Evolutionary conservation across 257 asterid genomes (phyloP).

Genomic region (Jasminum sambac): DNA sequence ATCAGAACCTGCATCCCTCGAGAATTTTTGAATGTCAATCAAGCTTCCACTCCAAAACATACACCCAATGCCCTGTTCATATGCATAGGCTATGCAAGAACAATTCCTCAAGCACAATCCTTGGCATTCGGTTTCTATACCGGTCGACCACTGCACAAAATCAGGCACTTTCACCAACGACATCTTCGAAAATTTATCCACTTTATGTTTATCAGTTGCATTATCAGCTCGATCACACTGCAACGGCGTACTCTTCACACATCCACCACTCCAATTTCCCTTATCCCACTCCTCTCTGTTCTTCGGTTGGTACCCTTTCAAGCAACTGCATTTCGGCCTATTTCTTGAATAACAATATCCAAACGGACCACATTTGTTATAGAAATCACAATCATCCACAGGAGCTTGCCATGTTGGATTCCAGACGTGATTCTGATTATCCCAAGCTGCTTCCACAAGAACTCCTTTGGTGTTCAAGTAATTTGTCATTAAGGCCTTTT

Average conservation of each 20-base stretch:
- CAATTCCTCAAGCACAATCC: conserved; percentile 38
- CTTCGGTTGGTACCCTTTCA: conserved; percentile 32
- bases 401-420: conserved; percentile 12
- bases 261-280: conserved; percentile 42
- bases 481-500: neutral
- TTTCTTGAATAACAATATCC: conserved; percentile 26
- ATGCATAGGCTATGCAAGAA: conserved; percentile 42
- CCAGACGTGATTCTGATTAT: conserved; percentile 12
- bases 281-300: conserved; percentile 27
- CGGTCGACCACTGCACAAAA: conserved; percentile 26
- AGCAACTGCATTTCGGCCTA: conserved; percentile 31
- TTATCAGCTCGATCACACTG: conserved; percentile 32
- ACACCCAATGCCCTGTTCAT: conserved; percentile 38
- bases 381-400: conserved; percentile 25
- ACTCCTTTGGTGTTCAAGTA: conserved; percentile 18
- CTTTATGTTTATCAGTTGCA: conserved; percentile 25
- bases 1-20: conserved; percentile 33
- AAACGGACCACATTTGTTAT: conserved; percentile 33
- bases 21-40: conserved; percentile 33
- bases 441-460: conserved; percentile 11
- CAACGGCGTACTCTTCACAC: conserved; percentile 30
- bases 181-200: conserved; percentile 40
- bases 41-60: conserved; percentile 35
- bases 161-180: conserved; percentile 44
- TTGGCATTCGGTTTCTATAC: conserved; percentile 32